Evolutionary conservation across 2,329 filamentous ascomycete genomes (phyloP), one percentile per base, ranked within the genome.

Genomic region (Phaeophleospora eucalypticola): DNA sequence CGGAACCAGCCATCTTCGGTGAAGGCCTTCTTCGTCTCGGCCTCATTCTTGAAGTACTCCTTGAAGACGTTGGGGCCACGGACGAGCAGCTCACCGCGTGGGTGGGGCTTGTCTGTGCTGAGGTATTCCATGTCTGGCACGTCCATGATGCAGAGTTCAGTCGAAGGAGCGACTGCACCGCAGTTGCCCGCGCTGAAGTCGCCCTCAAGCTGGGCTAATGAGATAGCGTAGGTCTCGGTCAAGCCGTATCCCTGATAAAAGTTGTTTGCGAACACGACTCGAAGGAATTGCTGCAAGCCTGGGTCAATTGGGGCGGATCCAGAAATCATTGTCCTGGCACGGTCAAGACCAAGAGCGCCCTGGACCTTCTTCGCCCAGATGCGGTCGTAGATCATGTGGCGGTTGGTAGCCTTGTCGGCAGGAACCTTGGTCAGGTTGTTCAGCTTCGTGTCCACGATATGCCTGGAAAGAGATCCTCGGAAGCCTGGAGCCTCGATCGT

Each of bases 1-100:
- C 87, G 86, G 80, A 98, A 97, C 93, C 93, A 98, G 52, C 93
- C 93, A 56, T 96, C 89, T 24, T 84, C 74, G 7, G 91, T 88
- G 37, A 97, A 75, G 0, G 84, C 77, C 70, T 93, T 93, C 48
- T 75, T 71, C 1, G 91, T 97, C 76, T 96, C 91, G 53, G 86
- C 89, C 0, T 83, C 78, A 68, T 95, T 94, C 73, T 88, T 89
- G 76, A 84, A 91, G 72, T 98, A 98, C 65, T 89, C 87, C 43
- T 72, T 74, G 77, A 97, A 96, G 45, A 90, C 74, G 52, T 79
- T 79, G n/a, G 83, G 81, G 1, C 90, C 89, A 36, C 91, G 82
- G 42, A 97, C 70, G 17, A 96, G 77, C 21, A 98, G 75, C 71
- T 98, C 93, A 45, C 93, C 93, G 27, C 93, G 87, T 2, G 93